phyloP scores from a whole-genome alignment of 2,329 filamentous ascomycete species.

The Seiridium cupressi region DNA sequence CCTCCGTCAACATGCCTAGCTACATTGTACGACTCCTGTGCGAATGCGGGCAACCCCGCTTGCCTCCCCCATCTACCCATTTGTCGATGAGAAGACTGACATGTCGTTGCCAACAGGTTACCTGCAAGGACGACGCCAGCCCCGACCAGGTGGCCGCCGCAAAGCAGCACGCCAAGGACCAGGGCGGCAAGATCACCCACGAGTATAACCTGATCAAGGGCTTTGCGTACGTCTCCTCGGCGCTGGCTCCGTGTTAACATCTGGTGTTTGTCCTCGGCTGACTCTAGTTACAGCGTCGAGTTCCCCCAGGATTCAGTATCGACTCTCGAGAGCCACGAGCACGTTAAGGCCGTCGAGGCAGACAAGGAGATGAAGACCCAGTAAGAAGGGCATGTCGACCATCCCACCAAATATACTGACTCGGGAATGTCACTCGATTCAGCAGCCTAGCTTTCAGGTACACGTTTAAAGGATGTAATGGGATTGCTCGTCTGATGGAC shows the following conservation, averaged over 20 bases:
- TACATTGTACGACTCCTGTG: slow-evolving; percentile 47
- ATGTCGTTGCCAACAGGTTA: slow-evolving; percentile 56
- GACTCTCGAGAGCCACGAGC: slow-evolving; percentile 65
- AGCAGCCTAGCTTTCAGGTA: not conserved
- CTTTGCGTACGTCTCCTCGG: slow-evolving; percentile 69
- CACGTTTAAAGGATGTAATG: too few relatives aligned
- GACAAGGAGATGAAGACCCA: slow-evolving; percentile 72
- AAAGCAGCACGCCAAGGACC: slow-evolving; percentile 70
- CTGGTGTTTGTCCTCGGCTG: not conserved
- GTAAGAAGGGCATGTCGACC: slow-evolving; percentile 39
- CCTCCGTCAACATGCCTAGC: slow-evolving; percentile 45
- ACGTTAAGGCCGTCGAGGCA: slow-evolving; percentile 72
- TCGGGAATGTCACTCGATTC: too few relatives aligned
- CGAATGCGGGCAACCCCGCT: not conserved
- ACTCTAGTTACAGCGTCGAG: slow-evolving; percentile 56
- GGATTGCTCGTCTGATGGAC: not conserved
- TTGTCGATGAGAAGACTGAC: not conserved
- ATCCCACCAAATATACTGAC: not conserved
- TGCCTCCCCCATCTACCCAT: not conserved
- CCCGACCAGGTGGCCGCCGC: slow-evolving; percentile 66
- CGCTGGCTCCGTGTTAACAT: too few relatives aligned
- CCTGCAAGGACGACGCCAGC: slow-evolving; percentile 70
- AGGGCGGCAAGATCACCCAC: slow-evolving; percentile 81
- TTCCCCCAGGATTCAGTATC: slow-evolving; percentile 66
- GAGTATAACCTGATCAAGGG: slow-evolving; percentile 88